phyloP scores from a whole-genome alignment of 495 filamentous ascomycete genomes.

The Cercophora samala region DNA sequence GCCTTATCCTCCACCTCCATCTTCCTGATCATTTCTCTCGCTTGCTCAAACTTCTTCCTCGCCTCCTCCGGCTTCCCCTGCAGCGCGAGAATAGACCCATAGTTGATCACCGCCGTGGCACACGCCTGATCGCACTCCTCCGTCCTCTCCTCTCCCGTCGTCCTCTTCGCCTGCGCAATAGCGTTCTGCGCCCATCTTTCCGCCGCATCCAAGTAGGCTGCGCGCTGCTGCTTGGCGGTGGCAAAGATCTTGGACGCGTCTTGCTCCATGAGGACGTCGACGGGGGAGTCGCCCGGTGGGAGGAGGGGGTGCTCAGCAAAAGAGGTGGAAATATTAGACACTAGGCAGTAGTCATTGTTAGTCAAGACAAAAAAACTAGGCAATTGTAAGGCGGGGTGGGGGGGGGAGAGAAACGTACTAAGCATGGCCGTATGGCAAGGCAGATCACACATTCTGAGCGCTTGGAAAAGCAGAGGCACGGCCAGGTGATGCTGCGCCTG shows the following conservation, averaged over 20 bases:
- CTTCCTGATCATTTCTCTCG: slow-evolving; percentile 57
- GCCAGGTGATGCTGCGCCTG: slow-evolving; percentile 72
- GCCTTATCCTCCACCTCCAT: slow-evolving; percentile 55
- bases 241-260: slow-evolving; percentile 24
- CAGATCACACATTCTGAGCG: slow-evolving; percentile 68
- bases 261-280: slow-evolving; percentile 28
- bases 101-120: slow-evolving; percentile 76
- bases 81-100: slow-evolving; percentile 77
- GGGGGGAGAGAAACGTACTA: slow-evolving; percentile 51
- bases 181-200: slow-evolving; percentile 73
- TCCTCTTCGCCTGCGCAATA: slow-evolving; percentile 52
- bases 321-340: slow-evolving; percentile 68
- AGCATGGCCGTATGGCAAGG: slow-evolving; percentile 65
- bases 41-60: slow-evolving; percentile 58
- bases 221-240: slow-evolving; percentile 42
- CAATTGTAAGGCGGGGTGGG: too few relatives aligned
- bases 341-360: slow-evolving; percentile 39
- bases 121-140: slow-evolving; percentile 85
- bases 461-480: slow-evolving; percentile 83
- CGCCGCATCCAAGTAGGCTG: slow-evolving; percentile 58
- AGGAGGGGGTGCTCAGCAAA: slow-evolving; percentile 61
- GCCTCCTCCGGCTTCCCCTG: slow-evolving; percentile 64
- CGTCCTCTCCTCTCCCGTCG: slow-evolving; percentile 54
- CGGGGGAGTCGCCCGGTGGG: slow-evolving; percentile 33
- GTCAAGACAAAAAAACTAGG: neutral